Percentiles rank a stretch among this genome's conserved stretches.
Conservation (phyloP, 73 alveolate species). For the Tetrahymena elliotti region DNA sequence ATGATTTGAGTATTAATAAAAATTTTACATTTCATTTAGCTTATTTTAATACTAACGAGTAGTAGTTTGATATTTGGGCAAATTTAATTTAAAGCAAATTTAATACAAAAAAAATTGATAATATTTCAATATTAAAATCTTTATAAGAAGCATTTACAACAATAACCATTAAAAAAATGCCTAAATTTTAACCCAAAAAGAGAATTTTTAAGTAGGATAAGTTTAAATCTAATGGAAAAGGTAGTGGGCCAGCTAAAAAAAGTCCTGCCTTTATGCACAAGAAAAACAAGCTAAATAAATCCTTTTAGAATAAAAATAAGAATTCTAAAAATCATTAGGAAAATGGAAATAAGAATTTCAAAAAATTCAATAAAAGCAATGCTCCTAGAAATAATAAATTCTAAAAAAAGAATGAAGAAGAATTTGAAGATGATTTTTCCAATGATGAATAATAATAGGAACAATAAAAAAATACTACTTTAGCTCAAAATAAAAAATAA, state of each 20-base stretch:
- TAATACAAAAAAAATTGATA: background rate
- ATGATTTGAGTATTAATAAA: background rate
- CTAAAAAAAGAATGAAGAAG: background rate
- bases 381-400: background rate
- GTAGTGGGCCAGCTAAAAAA: background rate
- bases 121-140: background rate
- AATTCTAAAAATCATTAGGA: background rate
- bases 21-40: background rate
- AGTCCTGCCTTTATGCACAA: background rate
- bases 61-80: conserved; percentile 1
- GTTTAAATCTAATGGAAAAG: background rate
- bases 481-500: background rate
- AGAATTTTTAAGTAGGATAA: background rate
- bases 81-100: background rate
- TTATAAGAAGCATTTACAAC: background rate
- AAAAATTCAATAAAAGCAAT: background rate
- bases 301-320: background rate
- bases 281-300: background rate
- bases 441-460: background rate
- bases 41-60: background rate
- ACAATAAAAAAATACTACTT: background rate
- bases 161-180: background rate
- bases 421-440: background rate
- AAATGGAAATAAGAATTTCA: background rate
- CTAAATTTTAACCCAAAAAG: background rate